These are phyloP conservation scores for Priceomyces castillae DNA, from an alignment of 805 yeast genomes.

Conservation along the genomic window DNA sequence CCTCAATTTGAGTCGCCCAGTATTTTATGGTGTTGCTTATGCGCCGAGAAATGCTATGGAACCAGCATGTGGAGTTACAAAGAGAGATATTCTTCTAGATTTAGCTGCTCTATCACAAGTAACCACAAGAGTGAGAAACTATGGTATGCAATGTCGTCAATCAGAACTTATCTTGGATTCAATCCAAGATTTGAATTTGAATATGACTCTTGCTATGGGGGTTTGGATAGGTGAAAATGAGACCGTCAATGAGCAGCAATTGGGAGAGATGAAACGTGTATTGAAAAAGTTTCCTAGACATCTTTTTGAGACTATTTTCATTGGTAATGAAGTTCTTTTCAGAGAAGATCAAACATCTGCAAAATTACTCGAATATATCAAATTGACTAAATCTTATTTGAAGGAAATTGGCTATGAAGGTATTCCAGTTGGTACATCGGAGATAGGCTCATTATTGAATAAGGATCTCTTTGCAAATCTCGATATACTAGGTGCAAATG, in stretches of 20 bases:
- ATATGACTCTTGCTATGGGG: constrained; percentile 59
- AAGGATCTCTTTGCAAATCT: constrained; percentile 38
- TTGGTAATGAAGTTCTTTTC: constrained; percentile 64
- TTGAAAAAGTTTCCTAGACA: constrained; percentile 43
- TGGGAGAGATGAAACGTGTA: constrained; percentile 42
- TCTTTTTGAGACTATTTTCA: constrained; percentile 48
- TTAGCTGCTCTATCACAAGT: constrained; percentile 55
- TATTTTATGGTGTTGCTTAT: constrained; percentile 59
- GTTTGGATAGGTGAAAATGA: constrained; percentile 57
- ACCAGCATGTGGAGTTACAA: constrained; percentile 52
- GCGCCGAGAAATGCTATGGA: constrained; percentile 53
- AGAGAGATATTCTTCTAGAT: constrained; percentile 53
- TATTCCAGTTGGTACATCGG: constrained; percentile 63
- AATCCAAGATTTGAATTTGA: constrained; percentile 46
- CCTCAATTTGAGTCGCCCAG: constrained; percentile 22
- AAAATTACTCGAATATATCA: constrained; percentile 41
- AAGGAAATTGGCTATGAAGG: constrained; percentile 27
- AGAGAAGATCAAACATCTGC: constrained; percentile 45
- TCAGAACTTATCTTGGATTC: constrained; percentile 51
- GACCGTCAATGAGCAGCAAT: constrained; percentile 43
- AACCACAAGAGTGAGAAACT: constrained; percentile 55
- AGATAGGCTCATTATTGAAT: constrained; percentile 49
- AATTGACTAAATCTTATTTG: constrained; percentile 38
- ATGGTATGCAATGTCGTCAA: constrained; percentile 63
- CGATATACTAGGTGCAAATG: constrained; percentile 61